phyloP scores from a whole-genome alignment of 345 rosid species.

The Barbarea vulgaris region DNA sequence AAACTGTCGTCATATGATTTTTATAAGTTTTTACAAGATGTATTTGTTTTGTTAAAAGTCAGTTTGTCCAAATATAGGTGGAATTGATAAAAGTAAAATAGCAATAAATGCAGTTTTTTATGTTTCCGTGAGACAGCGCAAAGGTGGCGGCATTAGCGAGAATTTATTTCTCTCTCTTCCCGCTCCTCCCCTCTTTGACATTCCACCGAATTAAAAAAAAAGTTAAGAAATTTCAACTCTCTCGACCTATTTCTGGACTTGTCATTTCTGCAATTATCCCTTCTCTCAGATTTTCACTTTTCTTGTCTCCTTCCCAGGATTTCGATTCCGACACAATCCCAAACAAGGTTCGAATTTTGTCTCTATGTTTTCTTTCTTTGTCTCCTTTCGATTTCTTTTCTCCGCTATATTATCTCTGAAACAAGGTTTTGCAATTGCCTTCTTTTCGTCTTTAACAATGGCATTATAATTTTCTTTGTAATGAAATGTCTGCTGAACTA shows the following conservation, averaged over 20 bases:
- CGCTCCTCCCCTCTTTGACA: conserved; percentile 27
- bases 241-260: conserved; percentile 21
- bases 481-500: conserved; percentile 2
- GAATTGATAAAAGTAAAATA: conserved; percentile 10
- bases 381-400: neutral
- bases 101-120: neutral
- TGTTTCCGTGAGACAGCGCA: conserved; percentile 16
- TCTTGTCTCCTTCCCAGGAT: conserved; percentile 30
- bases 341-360: conserved; percentile 16
- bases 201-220: conserved; percentile 29
- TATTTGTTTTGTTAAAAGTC: neutral
- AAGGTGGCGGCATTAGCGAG: conserved; percentile 24
- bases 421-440: conserved; percentile 1
- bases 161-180: conserved; percentile 34
- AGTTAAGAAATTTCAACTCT: conserved; percentile 28
- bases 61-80: conserved; percentile 17
- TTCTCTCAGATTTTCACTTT: conserved; percentile 3
- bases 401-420: neutral
- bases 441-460: conserved; percentile 13
- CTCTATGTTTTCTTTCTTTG: conserved; percentile 5
- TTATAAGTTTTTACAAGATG: neutral
- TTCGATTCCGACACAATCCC: conserved; percentile 29
- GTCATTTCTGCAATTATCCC: conserved; percentile 11
- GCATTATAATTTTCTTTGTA: conserved; percentile 1
- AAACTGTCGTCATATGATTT: no score